Percentiles rank a stretch among this genome's conserved stretches.
Conservation (phyloP, 305 asterid genomes). For the Striga hermonthica region DNA sequence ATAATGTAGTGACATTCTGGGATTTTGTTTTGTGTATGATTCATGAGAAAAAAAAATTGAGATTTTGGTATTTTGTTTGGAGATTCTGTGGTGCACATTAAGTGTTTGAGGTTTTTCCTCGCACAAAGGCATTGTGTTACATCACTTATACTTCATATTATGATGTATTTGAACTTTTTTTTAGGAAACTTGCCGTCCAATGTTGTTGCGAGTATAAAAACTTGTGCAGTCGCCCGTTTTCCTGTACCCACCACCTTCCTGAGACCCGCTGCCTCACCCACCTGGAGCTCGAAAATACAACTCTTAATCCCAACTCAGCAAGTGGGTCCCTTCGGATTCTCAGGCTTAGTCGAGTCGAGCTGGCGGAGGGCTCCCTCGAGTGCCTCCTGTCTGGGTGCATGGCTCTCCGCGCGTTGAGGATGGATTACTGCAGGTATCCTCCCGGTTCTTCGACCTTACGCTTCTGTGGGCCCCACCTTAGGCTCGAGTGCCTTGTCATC, state of each 20-base stretch:
- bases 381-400: conserved; percentile 13
- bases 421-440: not conserved
- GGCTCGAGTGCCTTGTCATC: not conserved
- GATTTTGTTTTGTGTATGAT: too few species aligned
- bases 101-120: not conserved
- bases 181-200: not conserved
- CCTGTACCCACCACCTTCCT: not conserved
- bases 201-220: not conserved
- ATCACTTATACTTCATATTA: too few species aligned
- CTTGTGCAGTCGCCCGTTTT: not conserved
- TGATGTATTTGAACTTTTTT: not conserved
- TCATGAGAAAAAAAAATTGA: too few species aligned
- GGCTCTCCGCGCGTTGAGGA: not conserved
- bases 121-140: too few species aligned
- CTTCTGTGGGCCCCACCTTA: conserved; percentile 4
- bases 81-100: too few species aligned
- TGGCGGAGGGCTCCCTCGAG: not conserved
- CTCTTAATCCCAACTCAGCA: not conserved
- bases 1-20: too few species aligned
- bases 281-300: not conserved
- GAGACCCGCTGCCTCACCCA: not conserved
- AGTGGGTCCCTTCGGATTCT: conserved; percentile 7
- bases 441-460: not conserved
- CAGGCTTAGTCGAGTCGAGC: not conserved
- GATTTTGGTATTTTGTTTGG: too few species aligned